phyloP scores from a whole-genome alignment of 2,329 filamentous ascomycete genomes.

The Aspergillus hortae region DNA sequence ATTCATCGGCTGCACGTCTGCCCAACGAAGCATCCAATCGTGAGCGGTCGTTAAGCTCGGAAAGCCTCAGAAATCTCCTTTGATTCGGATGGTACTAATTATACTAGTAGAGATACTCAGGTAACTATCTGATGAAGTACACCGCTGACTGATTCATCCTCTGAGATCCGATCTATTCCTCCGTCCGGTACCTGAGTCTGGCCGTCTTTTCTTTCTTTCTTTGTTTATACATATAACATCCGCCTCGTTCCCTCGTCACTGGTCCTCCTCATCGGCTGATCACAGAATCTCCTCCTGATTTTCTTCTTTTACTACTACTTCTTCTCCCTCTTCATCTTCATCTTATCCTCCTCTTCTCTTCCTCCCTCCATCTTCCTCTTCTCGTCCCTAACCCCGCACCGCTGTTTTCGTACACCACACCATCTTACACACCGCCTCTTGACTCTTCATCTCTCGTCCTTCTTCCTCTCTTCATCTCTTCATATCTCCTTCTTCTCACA shows the following conservation, averaged over 20 bases:
- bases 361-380: not conserved
- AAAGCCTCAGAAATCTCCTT: constrained; percentile 26
- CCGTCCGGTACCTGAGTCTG: not conserved
- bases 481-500: constrained; percentile 11
- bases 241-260: no score
- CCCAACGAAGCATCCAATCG: constrained; percentile 38
- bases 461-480: constrained; percentile 8
- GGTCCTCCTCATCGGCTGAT: not conserved
- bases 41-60: constrained; percentile 23
- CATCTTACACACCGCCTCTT: constrained; percentile 3
- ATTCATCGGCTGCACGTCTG: constrained; percentile 28
- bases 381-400: not conserved
- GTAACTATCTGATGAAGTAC: not conserved
- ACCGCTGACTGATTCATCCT: not conserved
- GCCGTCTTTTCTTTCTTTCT: no score
- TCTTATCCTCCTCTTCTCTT: not conserved
- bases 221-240: not conserved
- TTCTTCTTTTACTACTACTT: constrained; percentile 5
- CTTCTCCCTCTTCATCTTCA: not conserved
- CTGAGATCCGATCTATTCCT: no score
- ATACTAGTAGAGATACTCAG: no score
- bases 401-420: constrained; percentile 13
- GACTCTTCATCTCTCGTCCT: constrained; percentile 11
- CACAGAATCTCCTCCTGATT: not conserved
- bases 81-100: no score